Conservation (phyloP, 345 rosid genomes). For the Euclidium syriacum region DNA sequence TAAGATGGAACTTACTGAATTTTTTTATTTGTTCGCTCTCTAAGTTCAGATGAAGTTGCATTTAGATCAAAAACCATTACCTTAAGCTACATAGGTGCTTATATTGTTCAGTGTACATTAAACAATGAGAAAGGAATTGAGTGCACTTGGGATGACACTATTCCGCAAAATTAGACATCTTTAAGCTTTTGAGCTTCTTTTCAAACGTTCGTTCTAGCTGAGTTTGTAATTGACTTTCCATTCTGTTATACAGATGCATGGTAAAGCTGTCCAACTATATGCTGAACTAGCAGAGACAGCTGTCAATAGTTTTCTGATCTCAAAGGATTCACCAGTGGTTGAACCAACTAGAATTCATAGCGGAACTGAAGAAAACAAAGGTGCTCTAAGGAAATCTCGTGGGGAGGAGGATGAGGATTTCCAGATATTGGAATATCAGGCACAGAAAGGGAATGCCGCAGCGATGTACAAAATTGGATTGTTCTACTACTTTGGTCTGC, state of each 20-base stretch:
- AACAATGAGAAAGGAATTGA: neutral
- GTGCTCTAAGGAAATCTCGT: conserved; percentile 72
- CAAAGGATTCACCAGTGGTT: conserved; percentile 84
- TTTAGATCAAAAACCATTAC: neutral
- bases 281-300: conserved; percentile 92
- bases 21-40: neutral
- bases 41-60: neutral
- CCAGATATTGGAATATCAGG: conserved; percentile 94
- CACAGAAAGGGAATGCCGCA: conserved; percentile 85
- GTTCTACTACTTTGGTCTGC: conserved; percentile 91
- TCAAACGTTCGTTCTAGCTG: neutral
- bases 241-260: conserved; percentile 68
- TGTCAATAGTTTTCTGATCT: conserved; percentile 80
- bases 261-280: conserved; percentile 71
- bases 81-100: neutral
- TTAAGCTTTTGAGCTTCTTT: conserved; percentile 4
- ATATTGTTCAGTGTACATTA: neutral
- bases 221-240: conserved; percentile 6
- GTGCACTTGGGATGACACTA: neutral
- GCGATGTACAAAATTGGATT: conserved; percentile 91
- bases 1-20: neutral
- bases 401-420: conserved; percentile 99
- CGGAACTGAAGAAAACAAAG: conserved; percentile 97
- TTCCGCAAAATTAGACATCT: neutral
- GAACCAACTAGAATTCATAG: conserved; percentile 88